These are phyloP conservation scores for Lepiota subincarnata DNA, from an alignment of 768 basidiomycete species.

Conservation along the genomic window DNA sequence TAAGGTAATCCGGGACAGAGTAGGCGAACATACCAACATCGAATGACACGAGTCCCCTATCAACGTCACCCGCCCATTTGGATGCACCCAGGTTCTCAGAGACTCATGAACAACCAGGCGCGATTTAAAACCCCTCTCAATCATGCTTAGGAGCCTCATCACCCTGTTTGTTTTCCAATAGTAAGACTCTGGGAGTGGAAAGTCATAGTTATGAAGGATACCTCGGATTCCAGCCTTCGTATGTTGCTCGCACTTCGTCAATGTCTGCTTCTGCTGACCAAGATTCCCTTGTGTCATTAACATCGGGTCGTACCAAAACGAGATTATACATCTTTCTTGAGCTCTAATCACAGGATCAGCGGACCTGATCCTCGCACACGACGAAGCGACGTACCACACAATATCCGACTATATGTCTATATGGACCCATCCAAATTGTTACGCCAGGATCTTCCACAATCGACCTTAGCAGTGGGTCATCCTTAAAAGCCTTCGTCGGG, in stretches of 20 bases:
- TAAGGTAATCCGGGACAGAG: no score
- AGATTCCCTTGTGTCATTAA: constrained; percentile 32
- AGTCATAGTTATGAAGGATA: constrained; percentile 14
- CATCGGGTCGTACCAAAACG: constrained; percentile 35
- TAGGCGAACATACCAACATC: constrained; percentile 42
- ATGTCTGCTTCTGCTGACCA: constrained; percentile 39
- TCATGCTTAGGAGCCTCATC: constrained; percentile 40
- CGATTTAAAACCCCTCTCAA: constrained; percentile 42
- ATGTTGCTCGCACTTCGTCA: constrained; percentile 44
- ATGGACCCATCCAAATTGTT: constrained; percentile 59
- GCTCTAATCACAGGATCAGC: constrained; percentile 19
- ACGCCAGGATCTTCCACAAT: constrained; percentile 50
- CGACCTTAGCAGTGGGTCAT: constrained; percentile 46
- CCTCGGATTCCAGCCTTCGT: constrained; percentile 46
- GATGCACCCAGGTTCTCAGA: constrained; percentile 46
- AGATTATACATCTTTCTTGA: constrained; percentile 41
- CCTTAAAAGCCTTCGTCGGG: constrained; percentile 37
- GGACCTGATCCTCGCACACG: not conserved
- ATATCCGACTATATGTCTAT: constrained; percentile 33
- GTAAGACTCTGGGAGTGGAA: not conserved
- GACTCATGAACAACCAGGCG: constrained; percentile 46
- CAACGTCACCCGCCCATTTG: constrained; percentile 37
- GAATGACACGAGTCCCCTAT: constrained; percentile 57
- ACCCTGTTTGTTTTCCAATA: constrained; percentile 23
- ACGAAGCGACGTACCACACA: constrained; percentile 27